Evolutionary conservation across 768 basidiomycete species (phyloP).

Genomic region (Rhodotorula kratochvilovae): DNA sequence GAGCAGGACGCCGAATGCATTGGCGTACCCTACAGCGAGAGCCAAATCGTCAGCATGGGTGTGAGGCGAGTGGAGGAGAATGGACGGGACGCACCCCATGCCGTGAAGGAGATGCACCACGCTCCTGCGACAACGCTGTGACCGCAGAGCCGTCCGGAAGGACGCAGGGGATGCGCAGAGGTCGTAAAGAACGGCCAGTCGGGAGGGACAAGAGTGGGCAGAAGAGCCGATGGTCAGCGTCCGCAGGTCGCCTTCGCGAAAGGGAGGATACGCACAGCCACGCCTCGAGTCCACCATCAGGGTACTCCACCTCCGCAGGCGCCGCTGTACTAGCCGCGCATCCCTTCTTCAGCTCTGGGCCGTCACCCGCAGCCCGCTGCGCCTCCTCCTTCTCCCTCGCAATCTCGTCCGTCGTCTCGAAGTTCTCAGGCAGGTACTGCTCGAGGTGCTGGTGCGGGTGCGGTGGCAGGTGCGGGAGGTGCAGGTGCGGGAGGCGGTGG

Average conservation of each 20-base stretch:
- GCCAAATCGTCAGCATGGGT: no score
- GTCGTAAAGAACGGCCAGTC: no score
- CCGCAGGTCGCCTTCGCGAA: not conserved
- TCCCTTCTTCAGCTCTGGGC: not conserved
- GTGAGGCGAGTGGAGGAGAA: no score
- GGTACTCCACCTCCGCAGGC: not conserved
- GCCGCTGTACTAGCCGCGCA: not conserved
- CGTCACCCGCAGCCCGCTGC: not conserved
- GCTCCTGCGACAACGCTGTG: constrained; percentile 31
- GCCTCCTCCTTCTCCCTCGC: constrained; percentile 14
- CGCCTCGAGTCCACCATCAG: constrained; percentile 20
- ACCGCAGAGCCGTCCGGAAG: not conserved
- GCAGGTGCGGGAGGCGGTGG: not conserved
- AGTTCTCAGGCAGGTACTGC: constrained; percentile 17
- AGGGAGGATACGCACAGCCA: constrained; percentile 21
- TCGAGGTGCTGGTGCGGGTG: constrained; percentile 23
- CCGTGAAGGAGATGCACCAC: constrained; percentile 22
- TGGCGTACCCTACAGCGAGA: constrained; percentile 26
- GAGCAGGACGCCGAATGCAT: constrained; percentile 31
- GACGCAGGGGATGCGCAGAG: no score
- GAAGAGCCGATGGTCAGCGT: no score
- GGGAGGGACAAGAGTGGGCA: no score
- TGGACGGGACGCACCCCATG: no score
- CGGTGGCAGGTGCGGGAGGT: constrained; percentile 11
- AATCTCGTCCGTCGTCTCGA: constrained; percentile 8